Base-by-base conservation (phyloP, 805 yeast genomes). In the Dipodascus albidus region DNA sequence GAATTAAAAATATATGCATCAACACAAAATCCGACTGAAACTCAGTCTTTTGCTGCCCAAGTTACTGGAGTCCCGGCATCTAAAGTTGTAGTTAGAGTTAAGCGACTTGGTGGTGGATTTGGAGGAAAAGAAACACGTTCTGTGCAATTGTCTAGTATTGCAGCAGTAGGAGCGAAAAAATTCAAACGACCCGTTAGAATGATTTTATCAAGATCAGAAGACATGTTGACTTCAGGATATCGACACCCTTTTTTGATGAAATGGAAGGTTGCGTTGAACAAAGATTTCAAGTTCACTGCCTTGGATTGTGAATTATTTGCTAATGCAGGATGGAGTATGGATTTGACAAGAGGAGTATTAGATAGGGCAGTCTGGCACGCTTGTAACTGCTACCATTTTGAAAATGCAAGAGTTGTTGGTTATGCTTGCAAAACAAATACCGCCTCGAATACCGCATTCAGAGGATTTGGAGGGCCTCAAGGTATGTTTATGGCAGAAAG, bases 401-500 rank as follows among this genome's bases (percentile, higher is more conserved):
- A 75, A 2, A 71, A 72, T 56, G 73, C 70, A 14, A 54, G 63
- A 35, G 67, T 74, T 23, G 56, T 61, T 21, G 75, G 72, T 2
- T 64, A 62, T 44, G 72, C 74, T 2, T 74, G 76, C 58, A 66
- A 67, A 55, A 75, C 79, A 11, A 74, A 74, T 55, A 64, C 70
- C 8, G 76, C 76, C 1, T 72, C 78, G 2, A 74, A 74, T 59
- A 74, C 79, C 2, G 79, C 79, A 3, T 74, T 70, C 58, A 66
- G 79, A 54, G 76, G 77, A 2, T 74, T 74, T 59, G 79, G 79
- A 23, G 78, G 76, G 2, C 78, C 77, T 4, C 78, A 75, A 52
- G 79, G 78, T 2, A 73, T 74, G 73, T 73, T 70, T 54, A 64
- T 68, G 35, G 71, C 72, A 2, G 79, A 74, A 56, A 58, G 69